A percentile compares a stretch with the other conserved stretches of the same genome.
Evolutionary conservation across 1,284 basidiomycete genomes (phyloP).

Genomic region (Ceratobasidium sp.): DNA sequence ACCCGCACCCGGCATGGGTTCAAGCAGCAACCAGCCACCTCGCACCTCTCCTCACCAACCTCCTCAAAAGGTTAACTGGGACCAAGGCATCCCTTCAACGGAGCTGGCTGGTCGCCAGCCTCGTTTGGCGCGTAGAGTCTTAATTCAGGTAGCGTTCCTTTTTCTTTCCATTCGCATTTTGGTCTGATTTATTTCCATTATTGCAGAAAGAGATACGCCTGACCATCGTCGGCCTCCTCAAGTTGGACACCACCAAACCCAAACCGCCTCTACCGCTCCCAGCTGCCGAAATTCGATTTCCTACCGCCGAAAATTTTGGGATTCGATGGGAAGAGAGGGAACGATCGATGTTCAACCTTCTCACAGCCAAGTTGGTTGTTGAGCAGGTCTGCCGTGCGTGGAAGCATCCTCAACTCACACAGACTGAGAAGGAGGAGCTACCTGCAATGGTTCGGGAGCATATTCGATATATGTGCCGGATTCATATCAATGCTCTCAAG

Average conservation of each 20-base stretch:
- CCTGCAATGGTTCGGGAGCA: not conserved
- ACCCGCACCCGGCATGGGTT: not conserved
- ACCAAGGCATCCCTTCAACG: not conserved
- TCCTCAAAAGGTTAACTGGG: not conserved
- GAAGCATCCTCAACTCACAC: not conserved
- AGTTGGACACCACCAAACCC: not conserved
- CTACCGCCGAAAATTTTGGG: not conserved
- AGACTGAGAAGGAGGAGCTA: not conserved
- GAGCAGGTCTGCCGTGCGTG: not conserved
- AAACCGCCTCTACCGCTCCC: not conserved
- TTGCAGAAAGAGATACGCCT: not conserved
- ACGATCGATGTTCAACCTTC: not conserved
- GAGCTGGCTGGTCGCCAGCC: not conserved
- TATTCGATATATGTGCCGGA: conserved; percentile 3
- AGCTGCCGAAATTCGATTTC: not conserved
- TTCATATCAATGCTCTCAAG: not conserved
- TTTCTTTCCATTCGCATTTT: not conserved
- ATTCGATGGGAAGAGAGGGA: conserved; percentile 15
- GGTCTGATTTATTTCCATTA: too few relatives aligned
- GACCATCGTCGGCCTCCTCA: not conserved
- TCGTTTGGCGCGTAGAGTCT: not conserved
- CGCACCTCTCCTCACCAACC: not conserved
- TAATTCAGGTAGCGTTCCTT: not conserved
- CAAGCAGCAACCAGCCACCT: not conserved
- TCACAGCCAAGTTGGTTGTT: not conserved